phyloP scores from a whole-genome alignment of 2,329 filamentous ascomycete species.

The Talaromyces sp. region DNA sequence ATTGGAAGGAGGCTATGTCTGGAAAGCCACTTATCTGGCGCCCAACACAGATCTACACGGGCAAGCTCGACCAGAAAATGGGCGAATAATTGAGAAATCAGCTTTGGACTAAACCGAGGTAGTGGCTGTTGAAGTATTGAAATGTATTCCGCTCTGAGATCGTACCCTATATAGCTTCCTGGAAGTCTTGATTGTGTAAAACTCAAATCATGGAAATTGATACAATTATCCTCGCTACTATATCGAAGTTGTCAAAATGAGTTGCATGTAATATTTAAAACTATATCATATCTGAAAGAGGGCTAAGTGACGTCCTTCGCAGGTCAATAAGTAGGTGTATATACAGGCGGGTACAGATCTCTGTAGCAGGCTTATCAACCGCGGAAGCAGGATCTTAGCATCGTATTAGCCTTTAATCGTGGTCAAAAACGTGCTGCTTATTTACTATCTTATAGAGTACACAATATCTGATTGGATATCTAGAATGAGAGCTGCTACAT shows the following conservation, averaged over 20 bases:
- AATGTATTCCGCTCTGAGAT: background rate
- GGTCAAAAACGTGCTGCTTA: background rate
- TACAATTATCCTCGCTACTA: too few relatives aligned
- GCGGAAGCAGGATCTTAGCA: background rate
- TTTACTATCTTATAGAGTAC: background rate
- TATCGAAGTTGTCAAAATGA: too few relatives aligned
- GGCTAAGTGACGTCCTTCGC: too few relatives aligned
- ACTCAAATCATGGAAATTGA: background rate
- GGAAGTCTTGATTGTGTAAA: background rate
- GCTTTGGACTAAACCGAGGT: background rate
- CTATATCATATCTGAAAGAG: too few relatives aligned
- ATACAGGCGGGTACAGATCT: too few relatives aligned
- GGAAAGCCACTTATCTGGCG: conserved; percentile 1
- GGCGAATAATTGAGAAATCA: background rate
- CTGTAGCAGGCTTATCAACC: too few relatives aligned
- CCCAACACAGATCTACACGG: conserved; percentile 3
- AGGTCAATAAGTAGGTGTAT: too few relatives aligned
- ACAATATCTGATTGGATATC: background rate
- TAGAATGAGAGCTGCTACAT: background rate
- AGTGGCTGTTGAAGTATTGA: background rate
- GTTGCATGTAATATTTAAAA: too few relatives aligned
- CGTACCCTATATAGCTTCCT: background rate
- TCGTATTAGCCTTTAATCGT: background rate
- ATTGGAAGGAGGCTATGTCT: conserved; percentile 11
- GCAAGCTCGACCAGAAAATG: background rate